A percentile compares a stretch with the other conserved stretches of the same genome.
phyloP scores from a whole-genome alignment of 345 rosid genomes.

The Carallia brachiata region DNA sequence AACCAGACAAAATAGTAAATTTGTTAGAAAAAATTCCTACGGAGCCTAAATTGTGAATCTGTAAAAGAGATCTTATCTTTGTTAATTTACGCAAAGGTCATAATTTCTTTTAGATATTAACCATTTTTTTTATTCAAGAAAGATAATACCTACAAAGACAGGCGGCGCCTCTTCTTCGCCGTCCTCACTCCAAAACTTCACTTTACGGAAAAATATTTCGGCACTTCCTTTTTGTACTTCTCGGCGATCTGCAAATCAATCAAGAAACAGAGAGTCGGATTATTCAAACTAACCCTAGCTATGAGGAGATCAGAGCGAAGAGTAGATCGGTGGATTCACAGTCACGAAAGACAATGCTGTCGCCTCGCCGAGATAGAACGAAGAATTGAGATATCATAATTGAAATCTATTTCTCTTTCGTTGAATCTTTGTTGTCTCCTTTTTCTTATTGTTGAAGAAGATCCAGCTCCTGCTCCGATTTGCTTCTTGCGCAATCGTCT shows the following conservation, averaged over 20 bases:
- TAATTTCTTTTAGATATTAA: too few species aligned
- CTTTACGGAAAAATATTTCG: constrained; percentile 93
- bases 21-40: too few species aligned
- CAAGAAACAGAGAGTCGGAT: too few species aligned
- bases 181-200: constrained; percentile 97
- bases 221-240: constrained; percentile 92
- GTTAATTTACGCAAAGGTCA: too few species aligned
- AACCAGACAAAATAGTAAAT: too few species aligned
- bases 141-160: constrained; percentile 93
- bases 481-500: too few species aligned
- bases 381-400: constrained; percentile 95
- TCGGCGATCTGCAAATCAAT: constrained; percentile 61
- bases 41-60: too few species aligned
- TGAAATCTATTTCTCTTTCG: neutral
- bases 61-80: too few species aligned
- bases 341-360: constrained; percentile 95
- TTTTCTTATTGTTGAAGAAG: too few species aligned
- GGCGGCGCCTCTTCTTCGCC: constrained; percentile 95
- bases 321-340: constrained; percentile 42
- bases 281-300: neutral
- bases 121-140: constrained; percentile 15
- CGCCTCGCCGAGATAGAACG: constrained; percentile 96
- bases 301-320: neutral
- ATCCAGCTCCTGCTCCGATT: too few species aligned
- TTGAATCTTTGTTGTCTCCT: too few species aligned